A percentile compares a stretch with the other conserved stretches of the same genome.
These are phyloP conservation scores for Endogone sp. DNA, from an alignment of 192 early-diverging fungal genomes.

Conservation along the genomic window DNA sequence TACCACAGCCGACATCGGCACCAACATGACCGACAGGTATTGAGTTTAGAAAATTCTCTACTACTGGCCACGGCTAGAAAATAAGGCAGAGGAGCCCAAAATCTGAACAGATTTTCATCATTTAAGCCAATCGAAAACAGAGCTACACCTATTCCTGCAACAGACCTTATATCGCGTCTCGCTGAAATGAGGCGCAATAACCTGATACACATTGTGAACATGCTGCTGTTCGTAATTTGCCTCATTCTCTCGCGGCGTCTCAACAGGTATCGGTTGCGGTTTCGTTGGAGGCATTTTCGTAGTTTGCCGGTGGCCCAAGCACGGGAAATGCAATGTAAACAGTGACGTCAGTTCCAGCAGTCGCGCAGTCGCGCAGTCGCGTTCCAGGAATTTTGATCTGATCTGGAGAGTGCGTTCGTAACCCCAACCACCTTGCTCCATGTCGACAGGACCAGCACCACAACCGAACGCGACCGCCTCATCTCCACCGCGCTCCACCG, in stretches of 20 bases:
- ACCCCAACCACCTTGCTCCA: not conserved
- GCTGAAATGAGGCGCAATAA: conserved; percentile 91
- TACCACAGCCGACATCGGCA: conserved; percentile 95
- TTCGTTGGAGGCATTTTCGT: conserved; percentile 1
- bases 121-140: not conserved
- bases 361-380: too few species aligned
- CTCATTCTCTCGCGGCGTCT: conserved; percentile 24
- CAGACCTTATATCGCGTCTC: conserved; percentile 89
- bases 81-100: not conserved
- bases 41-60: conserved; percentile 72
- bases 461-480: not conserved
- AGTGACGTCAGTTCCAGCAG: too few species aligned
- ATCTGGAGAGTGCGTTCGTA: not conserved
- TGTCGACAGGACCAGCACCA: not conserved
- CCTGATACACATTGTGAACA: conserved; percentile 91
- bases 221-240: conserved; percentile 68
- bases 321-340: too few species aligned
- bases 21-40: conserved; percentile 72
- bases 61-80: conserved; percentile 95
- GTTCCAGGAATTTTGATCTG: too few species aligned
- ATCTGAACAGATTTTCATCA: not conserved
- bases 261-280: conserved; percentile 32
- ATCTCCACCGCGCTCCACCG: not conserved
- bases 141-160: not conserved
- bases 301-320: not conserved